These are phyloP conservation scores for Penicillium mononematosum DNA, from an alignment of 495 filamentous ascomycete genomes.

Conservation along the genomic window DNA sequence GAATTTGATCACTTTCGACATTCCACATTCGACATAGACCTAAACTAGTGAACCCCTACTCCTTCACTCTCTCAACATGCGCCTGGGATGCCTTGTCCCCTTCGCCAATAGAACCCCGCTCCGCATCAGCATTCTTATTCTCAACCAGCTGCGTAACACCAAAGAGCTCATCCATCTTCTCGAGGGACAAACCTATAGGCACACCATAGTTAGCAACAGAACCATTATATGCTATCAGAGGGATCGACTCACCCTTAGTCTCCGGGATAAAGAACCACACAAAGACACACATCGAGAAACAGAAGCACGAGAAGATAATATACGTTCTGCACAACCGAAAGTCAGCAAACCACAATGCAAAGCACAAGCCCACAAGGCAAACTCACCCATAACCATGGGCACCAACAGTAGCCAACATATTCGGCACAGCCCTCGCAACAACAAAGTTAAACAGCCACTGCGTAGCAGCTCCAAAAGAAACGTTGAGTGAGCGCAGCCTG, in stretches of 20 bases:
- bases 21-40: not conserved
- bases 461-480: constrained; percentile 65
- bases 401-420: constrained; percentile 56
- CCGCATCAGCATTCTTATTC: constrained; percentile 23
- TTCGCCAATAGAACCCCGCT: constrained; percentile 12
- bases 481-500: constrained; percentile 64
- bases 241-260: constrained; percentile 58
- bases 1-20: not conserved
- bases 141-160: constrained; percentile 39
- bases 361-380: not conserved
- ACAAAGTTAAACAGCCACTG: constrained; percentile 51
- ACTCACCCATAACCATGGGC: constrained; percentile 56
- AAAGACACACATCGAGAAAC: constrained; percentile 64
- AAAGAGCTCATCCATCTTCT: constrained; percentile 54
- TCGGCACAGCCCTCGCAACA: constrained; percentile 40
- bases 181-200: constrained; percentile 38
- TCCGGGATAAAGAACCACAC: constrained; percentile 73
- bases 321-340: constrained; percentile 27
- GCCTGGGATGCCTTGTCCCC: constrained; percentile 13
- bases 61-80: constrained; percentile 14
- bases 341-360: constrained; percentile 43
- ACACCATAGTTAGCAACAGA: constrained; percentile 2
- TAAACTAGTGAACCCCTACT: not conserved
- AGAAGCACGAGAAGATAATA: constrained; percentile 54
- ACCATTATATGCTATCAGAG: not conserved